Percentiles rank a stretch among this genome's conserved stretches.
These are phyloP conservation scores for Acacia concinna DNA, from an alignment of 331 rosid genomes.

Conservation along the genomic window DNA sequence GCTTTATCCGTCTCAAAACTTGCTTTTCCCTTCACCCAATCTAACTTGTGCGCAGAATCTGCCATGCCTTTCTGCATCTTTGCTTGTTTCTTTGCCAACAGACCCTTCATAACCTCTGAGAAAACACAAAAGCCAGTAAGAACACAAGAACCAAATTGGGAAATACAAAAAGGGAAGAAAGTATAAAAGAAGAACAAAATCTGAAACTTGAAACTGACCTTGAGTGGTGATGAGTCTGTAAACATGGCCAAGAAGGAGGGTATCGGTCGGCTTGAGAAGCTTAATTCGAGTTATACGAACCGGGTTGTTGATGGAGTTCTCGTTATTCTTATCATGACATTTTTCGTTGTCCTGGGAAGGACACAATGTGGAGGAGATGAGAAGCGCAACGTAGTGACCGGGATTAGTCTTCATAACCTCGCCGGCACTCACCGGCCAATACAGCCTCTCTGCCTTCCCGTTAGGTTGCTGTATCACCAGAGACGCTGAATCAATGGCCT, in stretches of 20 bases:
- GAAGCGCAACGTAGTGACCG: conserved; percentile 92
- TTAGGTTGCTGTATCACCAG: conserved; percentile 75
- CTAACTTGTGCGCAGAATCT: conserved; percentile 47
- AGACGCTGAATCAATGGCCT: conserved; percentile 90
- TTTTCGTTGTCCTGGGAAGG: conserved; percentile 33
- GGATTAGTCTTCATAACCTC: conserved; percentile 86
- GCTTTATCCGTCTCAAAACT: conserved; percentile 31
- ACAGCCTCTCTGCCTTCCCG: conserved; percentile 77
- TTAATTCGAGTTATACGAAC: conserved; percentile 88
- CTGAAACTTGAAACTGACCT: conserved; percentile 43
- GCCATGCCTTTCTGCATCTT: conserved; percentile 56
- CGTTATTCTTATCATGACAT: conserved; percentile 23
- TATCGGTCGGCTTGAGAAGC: conserved; percentile 80
- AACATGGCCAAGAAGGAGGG: conserved; percentile 83
- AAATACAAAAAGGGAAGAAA: neutral
- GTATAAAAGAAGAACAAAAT: neutral
- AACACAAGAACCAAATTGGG: conserved; percentile 13
- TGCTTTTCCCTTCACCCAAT: conserved; percentile 42
- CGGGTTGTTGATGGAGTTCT: conserved; percentile 7
- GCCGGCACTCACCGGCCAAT: conserved; percentile 61
- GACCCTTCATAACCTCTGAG: conserved; percentile 85
- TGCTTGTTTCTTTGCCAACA: conserved; percentile 84
- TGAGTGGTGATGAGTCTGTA: conserved; percentile 81
- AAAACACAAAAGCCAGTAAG: conserved; percentile 4
- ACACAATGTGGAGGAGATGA: conserved; percentile 80